Base-by-base conservation (phyloP, 1,284 basidiomycete species). In the Apiotrichum mycotoxinovorans region DNA sequence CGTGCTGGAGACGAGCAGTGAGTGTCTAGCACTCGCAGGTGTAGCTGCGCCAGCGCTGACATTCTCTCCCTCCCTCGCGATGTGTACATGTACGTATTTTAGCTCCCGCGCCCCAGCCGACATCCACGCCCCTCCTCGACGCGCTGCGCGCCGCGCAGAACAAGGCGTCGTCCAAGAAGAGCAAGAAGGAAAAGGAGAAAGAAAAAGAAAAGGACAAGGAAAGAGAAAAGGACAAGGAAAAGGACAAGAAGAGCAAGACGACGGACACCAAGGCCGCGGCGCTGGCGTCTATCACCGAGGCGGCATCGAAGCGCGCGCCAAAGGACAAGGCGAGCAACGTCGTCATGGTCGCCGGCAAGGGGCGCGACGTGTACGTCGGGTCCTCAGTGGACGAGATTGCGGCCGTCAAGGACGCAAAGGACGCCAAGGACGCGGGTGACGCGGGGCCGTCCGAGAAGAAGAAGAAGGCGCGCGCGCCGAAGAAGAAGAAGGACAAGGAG, bases 71-170 rank as follows among this genome's bases (percentile, higher is more conserved):
- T n/a, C n/a, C 27, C 27, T 23, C 18, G 12, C 30, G 12, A 30
- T 30, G 7, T 30, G 30, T 12, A 30, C 30, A n/a, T n/a, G n/a
- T n/a, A n/a, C 30, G 30, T 30, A 41, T n/a, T 20, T 2, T 62
- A 69, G 69, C 56, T 3, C 60, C 68, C 1, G 34, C 52, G 4
- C 37, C 51, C 3, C 68, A 66, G 54, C 69, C 89, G 0, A 90
- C 86, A 57, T 87, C 87, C 0, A 95, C 92, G 0, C 92, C 92
- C 0, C 82, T 95, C 25, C 83, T 96, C 34, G 91, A 93, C 66
- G 89, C 91, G 2, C 83, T 96, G 54, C 89, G 73, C 44, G 85
- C 86, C 0, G 81, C 34, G 7, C 57, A 55, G 33, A 43, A 12
- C 40, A 62, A 62, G 50, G 44, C 46, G 43, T 37, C 46, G 43